Evolutionary conservation across 352 stramenopile species (phyloP), one percentile per base, ranked within the genome.

Genomic region (Pythium grandisporangium): DNA sequence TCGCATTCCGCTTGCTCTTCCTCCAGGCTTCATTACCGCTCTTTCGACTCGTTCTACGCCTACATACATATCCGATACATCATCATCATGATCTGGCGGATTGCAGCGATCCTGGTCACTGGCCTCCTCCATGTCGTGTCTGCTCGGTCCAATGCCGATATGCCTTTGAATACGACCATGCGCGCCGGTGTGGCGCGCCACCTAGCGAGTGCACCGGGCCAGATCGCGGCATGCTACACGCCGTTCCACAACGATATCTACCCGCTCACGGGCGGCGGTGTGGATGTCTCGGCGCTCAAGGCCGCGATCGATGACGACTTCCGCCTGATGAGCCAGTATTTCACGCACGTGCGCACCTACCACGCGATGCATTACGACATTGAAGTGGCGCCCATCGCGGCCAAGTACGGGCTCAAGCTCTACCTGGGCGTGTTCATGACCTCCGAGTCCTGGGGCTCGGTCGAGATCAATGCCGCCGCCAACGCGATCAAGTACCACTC

Each of bases 331-430:
- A 55, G 49, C 21, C 23, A 68, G 42, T 52, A 63, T 22, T 70
- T 80, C 51, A 70, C 57, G 2, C 58, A 72, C 32, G 63, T 79
- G 39, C 69, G 66, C 32, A 85, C 69, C 19, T 85, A 73, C 53
- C 68, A 83, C 54, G 64, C 72, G 42, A 57, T 70, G 39, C 74
- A 66, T 37, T 75, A 58, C 29, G 66, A 62, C 29, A 67, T 77
- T 24, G 47, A 59, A 27, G 49, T 79, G 3, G 57, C 68, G 17
- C 47, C 63, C 32, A 72, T 69, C 41, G 66, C 66, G 0, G 51
- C 46, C 19, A 63, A 66, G 53, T 64, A 78, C 46, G 54, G 58
- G n/a, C 22, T 83, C 22, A 75, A 78, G 52, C 41, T 84, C 13
- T 73, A 74, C 38, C 43, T 82, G 3, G 66, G 68, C 17, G 58